phyloP scores from a whole-genome alignment of 306 rosid species.

The Quercus berberidifolia region DNA sequence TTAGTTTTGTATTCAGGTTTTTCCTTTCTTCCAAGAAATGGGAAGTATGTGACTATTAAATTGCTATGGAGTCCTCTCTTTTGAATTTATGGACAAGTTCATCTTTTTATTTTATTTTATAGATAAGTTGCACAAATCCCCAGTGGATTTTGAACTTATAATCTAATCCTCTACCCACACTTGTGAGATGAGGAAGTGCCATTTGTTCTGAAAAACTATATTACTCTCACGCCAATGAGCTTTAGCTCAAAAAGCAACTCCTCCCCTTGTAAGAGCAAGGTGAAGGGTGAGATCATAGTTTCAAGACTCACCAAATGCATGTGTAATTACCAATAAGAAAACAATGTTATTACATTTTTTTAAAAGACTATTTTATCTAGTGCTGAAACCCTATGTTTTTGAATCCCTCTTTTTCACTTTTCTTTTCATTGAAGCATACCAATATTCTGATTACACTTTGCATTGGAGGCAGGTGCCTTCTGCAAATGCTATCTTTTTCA shows the following conservation, averaged over 20 bases:
- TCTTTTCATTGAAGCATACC: not conserved
- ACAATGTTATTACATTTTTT: not conserved
- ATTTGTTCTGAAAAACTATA: no score
- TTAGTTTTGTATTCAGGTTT: not conserved
- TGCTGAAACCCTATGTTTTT: not conserved
- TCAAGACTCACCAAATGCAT: no score
- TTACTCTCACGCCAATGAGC: no score
- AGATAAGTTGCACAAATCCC: no score
- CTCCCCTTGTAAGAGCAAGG: no score
- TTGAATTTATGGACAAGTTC: not conserved
- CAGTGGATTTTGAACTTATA: no score
- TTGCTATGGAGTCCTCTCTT: no score
- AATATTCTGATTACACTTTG: not conserved
- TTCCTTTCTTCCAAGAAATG: not conserved
- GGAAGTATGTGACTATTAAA: not conserved
- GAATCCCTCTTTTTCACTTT: not conserved
- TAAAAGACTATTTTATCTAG: not conserved
- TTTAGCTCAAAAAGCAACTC: no score
- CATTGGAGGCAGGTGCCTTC: conserved; percentile 48
- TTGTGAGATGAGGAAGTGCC: no score
- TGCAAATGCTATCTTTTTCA: conserved; percentile 67
- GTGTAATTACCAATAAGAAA: no score
- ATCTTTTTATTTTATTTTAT: not conserved
- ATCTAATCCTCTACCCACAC: no score
- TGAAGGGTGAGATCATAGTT: no score